phyloP scores from a whole-genome alignment of 441 rosid genomes.

The Bruguiera hainesii region DNA sequence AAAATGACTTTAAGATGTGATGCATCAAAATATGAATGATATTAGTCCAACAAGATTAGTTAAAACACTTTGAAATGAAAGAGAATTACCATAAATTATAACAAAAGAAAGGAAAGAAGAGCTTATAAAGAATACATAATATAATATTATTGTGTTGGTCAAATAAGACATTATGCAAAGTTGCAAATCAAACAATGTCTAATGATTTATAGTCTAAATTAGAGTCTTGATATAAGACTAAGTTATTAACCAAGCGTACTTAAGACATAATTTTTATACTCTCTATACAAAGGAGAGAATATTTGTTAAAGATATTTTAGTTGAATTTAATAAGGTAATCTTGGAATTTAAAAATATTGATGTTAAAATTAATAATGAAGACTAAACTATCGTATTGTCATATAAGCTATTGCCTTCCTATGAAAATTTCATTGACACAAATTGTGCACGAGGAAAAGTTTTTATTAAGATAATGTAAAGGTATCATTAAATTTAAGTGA shows the following conservation, averaged over 20 bases:
- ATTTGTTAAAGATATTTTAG: not conserved
- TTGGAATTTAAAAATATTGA: not conserved
- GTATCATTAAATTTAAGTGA: too few species aligned
- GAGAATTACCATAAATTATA: too few species aligned
- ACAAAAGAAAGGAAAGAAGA: not conserved
- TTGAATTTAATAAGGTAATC: not conserved
- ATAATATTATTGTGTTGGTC: not conserved
- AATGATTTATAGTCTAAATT: not conserved
- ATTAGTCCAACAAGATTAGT: too few species aligned
- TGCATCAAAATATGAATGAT: not conserved
- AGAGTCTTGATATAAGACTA: not conserved
- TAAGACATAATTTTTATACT: not conserved
- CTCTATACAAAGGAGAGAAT: not conserved
- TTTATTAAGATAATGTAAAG: not conserved
- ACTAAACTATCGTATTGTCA: not conserved
- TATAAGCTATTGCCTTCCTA: not conserved
- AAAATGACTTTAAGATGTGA: too few species aligned
- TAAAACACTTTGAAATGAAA: too few species aligned
- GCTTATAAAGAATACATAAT: not conserved
- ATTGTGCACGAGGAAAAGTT: not conserved
- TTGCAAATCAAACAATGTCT: not conserved
- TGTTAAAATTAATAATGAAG: constrained; percentile 2
- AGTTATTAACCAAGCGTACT: not conserved
- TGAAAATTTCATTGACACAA: not conserved
- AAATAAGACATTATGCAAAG: not conserved